These are phyloP conservation scores for Podochytrium sp. DNA, from an alignment of 192 early-diverging fungal genomes.

Conservation along the genomic window DNA sequence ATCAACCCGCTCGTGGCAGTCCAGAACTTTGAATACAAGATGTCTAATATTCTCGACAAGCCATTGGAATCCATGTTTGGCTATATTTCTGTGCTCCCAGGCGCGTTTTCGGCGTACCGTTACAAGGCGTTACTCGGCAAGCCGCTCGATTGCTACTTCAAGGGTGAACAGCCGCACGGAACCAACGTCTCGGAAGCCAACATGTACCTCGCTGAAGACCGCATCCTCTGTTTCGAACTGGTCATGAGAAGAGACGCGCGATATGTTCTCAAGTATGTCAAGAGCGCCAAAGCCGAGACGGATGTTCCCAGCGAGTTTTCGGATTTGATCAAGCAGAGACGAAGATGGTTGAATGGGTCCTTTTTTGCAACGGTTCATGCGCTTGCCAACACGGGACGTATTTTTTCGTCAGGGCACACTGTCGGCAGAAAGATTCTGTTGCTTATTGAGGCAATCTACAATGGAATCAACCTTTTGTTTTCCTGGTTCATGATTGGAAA, in stretches of 20 bases:
- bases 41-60: slow-evolving; percentile 80
- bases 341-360: slow-evolving; percentile 81
- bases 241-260: slow-evolving; percentile 63
- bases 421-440: slow-evolving; percentile 56
- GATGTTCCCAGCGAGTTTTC: slow-evolving; percentile 74
- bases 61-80: slow-evolving; percentile 76
- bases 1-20: slow-evolving; percentile 75
- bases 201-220: slow-evolving; percentile 75
- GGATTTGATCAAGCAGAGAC: slow-evolving; percentile 80
- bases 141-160: slow-evolving; percentile 72
- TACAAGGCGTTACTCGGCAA: slow-evolving; percentile 65
- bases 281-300: slow-evolving; percentile 68
- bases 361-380: slow-evolving; percentile 80
- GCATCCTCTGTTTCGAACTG: slow-evolving; percentile 84
- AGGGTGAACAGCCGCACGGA: slow-evolving; percentile 65
- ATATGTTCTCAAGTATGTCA: slow-evolving; percentile 73
- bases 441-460: slow-evolving; percentile 69
- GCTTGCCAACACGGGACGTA: slow-evolving; percentile 56
- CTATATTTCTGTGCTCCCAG: slow-evolving; percentile 81
- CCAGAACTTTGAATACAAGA: slow-evolving; percentile 91
- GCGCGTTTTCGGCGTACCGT: slow-evolving; percentile 79
- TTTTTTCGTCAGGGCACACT: slow-evolving; percentile 59
- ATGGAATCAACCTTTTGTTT: slow-evolving; percentile 61
- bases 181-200: slow-evolving; percentile 43
- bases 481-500: slow-evolving; percentile 52